phyloP scores from a whole-genome alignment of 768 basidiomycete genomes.

The Tricholoma matsutake region DNA sequence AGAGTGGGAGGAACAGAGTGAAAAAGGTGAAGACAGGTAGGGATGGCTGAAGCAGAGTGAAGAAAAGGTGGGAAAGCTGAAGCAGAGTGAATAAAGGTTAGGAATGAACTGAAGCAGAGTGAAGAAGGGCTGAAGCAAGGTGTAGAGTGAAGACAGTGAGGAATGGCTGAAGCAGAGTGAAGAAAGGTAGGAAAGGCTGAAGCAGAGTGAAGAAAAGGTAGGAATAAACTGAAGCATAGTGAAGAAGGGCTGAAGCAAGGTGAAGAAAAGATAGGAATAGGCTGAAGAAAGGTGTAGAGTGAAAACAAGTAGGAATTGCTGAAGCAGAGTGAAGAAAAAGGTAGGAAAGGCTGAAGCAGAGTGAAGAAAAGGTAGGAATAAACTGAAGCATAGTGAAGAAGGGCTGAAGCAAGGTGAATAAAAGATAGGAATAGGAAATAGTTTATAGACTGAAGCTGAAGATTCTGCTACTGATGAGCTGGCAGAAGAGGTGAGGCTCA shows the following conservation, averaged over 20 bases:
- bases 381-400: neutral
- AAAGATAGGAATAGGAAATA: neutral
- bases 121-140: neutral
- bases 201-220: neutral
- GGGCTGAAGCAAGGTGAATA: neutral
- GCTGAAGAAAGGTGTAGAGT: neutral
- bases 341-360: neutral
- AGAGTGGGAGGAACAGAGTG: neutral
- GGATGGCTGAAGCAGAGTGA: too few relatives aligned
- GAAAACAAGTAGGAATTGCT: neutral
- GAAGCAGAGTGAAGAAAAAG: neutral
- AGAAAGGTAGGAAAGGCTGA: neutral
- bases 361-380: neutral
- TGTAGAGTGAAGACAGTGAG: neutral
- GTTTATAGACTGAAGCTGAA: neutral
- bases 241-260: neutral
- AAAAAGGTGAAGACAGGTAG: neutral
- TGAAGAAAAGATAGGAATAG: neutral
- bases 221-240: neutral
- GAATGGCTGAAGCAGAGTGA: neutral
- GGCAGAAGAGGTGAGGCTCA: neutral
- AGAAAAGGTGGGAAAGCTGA: too few relatives aligned
- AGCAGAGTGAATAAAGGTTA: too few relatives aligned
- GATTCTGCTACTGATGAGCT: neutral
- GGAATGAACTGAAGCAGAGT: too few relatives aligned